phyloP scores from a whole-genome alignment of 2,329 filamentous ascomycete genomes.

The Pyrenochaeta sp. region DNA sequence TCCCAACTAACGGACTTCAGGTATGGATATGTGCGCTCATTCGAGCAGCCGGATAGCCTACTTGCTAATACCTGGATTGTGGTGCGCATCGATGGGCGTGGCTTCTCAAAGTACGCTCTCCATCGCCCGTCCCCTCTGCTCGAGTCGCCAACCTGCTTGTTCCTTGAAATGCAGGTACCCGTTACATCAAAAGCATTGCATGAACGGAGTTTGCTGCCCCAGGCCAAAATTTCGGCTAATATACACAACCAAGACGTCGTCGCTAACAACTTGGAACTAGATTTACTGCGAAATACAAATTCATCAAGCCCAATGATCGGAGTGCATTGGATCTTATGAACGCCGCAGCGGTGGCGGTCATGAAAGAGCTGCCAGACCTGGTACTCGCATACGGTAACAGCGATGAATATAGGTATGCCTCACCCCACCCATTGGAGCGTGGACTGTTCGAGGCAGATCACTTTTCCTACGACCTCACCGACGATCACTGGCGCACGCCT shows the following conservation, averaged over 20 bases:
- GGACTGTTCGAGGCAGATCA: constrained; percentile 26
- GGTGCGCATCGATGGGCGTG: constrained; percentile 89
- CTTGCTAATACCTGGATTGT: constrained; percentile 96
- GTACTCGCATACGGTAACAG: constrained; percentile 91
- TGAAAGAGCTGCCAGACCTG: constrained; percentile 84
- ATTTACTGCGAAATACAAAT: constrained; percentile 82
- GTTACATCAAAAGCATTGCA: constrained; percentile 14
- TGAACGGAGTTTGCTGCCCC: constrained; percentile 11
- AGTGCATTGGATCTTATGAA: constrained; percentile 95
- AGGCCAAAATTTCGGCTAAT: constrained; percentile 11
- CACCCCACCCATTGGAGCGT: constrained; percentile 1
- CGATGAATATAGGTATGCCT: constrained; percentile 83
- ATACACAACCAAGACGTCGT: constrained; percentile 2
- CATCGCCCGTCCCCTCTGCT: constrained; percentile 11
- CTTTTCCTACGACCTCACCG: constrained; percentile 3
- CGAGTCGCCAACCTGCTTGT: constrained; percentile 10
- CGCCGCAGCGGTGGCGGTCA: constrained; percentile 82
- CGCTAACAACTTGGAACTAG: constrained; percentile 54
- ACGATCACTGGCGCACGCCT: constrained; percentile 1
- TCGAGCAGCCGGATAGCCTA: constrained; percentile 82
- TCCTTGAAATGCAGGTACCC: constrained; percentile 27
- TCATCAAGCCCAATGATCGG: constrained; percentile 91
- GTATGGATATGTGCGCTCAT: constrained; percentile 91
- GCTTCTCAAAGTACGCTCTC: constrained; percentile 81
- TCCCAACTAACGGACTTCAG: constrained; percentile 57